Evolutionary conservation across 805 yeast species (phyloP).

Genomic region (Lachancea sp.): DNA sequence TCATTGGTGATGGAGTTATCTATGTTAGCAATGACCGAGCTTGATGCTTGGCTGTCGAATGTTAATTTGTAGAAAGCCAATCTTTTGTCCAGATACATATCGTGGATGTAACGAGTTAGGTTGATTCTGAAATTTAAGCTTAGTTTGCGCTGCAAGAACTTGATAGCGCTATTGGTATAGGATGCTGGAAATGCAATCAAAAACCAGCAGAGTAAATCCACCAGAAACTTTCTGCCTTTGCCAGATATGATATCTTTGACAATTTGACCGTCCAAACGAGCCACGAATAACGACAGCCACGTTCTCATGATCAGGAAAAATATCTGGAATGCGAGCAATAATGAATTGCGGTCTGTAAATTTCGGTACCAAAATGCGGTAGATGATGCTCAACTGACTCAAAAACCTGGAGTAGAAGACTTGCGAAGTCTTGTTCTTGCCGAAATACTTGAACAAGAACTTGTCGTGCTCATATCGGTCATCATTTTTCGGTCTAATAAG

Average conservation of each 20-base stretch:
- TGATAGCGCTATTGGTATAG: constrained; percentile 85
- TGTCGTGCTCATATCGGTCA: constrained; percentile 31
- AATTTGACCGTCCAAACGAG: constrained; percentile 86
- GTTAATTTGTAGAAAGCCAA: constrained; percentile 79
- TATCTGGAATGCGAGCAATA: constrained; percentile 62
- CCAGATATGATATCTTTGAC: constrained; percentile 84
- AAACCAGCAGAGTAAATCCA: constrained; percentile 82
- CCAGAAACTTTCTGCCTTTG: constrained; percentile 61
- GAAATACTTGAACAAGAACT: constrained; percentile 26
- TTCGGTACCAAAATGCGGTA: constrained; percentile 82
- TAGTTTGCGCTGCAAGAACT: constrained; percentile 66
- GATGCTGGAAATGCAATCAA: constrained; percentile 89
- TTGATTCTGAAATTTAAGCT: constrained; percentile 81
- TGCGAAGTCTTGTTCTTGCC: constrained; percentile 22
- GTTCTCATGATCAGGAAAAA: constrained; percentile 74
- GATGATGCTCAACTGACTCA: constrained; percentile 66
- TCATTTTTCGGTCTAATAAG: constrained; percentile 28
- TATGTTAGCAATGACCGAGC: constrained; percentile 51
- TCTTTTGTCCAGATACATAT: constrained; percentile 72
- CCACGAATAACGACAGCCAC: constrained; percentile 77
- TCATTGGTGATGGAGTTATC: constrained; percentile 82
- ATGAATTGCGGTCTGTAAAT: constrained; percentile 58
- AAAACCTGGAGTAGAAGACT: constrained; percentile 52
- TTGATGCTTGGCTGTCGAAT: constrained; percentile 44
- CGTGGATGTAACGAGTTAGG: constrained; percentile 80